phyloP scores from a whole-genome alignment of 495 filamentous ascomycete species.

The Xylaria cubensis region DNA sequence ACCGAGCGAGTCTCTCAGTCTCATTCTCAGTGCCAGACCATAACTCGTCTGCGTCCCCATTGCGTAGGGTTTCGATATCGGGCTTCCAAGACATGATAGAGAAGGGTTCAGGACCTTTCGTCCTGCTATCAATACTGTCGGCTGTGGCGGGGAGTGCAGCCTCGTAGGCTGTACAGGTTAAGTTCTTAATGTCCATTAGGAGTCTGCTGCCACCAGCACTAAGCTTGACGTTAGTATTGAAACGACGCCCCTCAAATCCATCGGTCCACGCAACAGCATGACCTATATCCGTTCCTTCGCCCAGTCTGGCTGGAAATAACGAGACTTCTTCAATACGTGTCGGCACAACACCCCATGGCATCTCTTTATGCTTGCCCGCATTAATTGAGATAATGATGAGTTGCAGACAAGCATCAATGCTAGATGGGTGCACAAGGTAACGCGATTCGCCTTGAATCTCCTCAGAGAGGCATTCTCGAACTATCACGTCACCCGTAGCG shows the following conservation, averaged over 20 bases:
- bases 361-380: slow-evolving; percentile 33
- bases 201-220: slow-evolving; percentile 16
- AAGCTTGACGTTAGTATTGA: slow-evolving; percentile 34
- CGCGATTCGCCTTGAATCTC: slow-evolving; percentile 32
- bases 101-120: slow-evolving; percentile 24
- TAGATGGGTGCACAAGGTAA: slow-evolving; percentile 53
- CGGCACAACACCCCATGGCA: slow-evolving; percentile 32
- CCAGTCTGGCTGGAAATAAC: slow-evolving; percentile 5
- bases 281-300: slow-evolving; percentile 3
- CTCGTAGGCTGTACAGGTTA: slow-evolving; percentile 33
- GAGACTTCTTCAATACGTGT: slow-evolving; percentile 30
- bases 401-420: slow-evolving; percentile 44
- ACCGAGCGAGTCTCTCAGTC: slow-evolving; percentile 18
- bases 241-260: slow-evolving; percentile 30
- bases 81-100: slow-evolving; percentile 34
- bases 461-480: slow-evolving; percentile 23
- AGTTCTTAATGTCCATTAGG: slow-evolving; percentile 31
- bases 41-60: slow-evolving; percentile 13
- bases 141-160: slow-evolving; percentile 35
- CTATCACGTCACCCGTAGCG: slow-evolving; percentile 27
- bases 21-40: slow-evolving; percentile 16
- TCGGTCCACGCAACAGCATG: slow-evolving; percentile 35
- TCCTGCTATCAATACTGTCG: slow-evolving; percentile 24
- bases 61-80: slow-evolving; percentile 26
- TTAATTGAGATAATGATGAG: slow-evolving; percentile 33